Evolutionary conservation across 192 early-diverging fungal genomes (phyloP).

Genomic region (Powellomyces hirtus): DNA sequence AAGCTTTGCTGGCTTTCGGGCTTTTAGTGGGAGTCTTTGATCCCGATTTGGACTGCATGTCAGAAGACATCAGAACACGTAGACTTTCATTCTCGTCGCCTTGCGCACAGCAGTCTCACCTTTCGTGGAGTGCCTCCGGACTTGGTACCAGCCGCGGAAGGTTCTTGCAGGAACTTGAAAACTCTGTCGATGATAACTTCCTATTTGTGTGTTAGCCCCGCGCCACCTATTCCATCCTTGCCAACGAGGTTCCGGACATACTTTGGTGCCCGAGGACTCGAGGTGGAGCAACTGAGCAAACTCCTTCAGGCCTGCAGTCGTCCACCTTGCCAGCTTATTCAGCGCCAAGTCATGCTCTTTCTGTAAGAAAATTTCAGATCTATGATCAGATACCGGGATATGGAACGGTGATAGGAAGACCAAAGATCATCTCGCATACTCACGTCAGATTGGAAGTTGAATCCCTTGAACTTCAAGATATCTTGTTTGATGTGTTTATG

Average conservation of each 20-base stretch:
- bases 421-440: neutral
- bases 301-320: conserved; percentile 14
- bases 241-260: neutral
- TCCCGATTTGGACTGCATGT: neutral
- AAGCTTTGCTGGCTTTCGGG: neutral
- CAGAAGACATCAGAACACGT: no score
- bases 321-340: conserved; percentile 13
- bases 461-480: conserved; percentile 26
- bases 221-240: no score
- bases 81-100: no score
- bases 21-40: conserved; percentile 1
- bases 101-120: no score
- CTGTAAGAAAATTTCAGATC: neutral
- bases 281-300: conserved; percentile 11
- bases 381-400: neutral
- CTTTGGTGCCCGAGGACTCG: conserved; percentile 21
- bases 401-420: no score
- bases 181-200: conserved; percentile 7
- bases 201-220: no score
- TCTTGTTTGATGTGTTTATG: conserved; percentile 21
- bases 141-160: conserved; percentile 2
- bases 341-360: conserved; percentile 25
- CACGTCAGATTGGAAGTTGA: conserved; percentile 25
- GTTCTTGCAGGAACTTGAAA: conserved; percentile 20
- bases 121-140: neutral